phyloP scores from a whole-genome alignment of 163 green algal species.

The Scenedesmus sp. region DNA sequence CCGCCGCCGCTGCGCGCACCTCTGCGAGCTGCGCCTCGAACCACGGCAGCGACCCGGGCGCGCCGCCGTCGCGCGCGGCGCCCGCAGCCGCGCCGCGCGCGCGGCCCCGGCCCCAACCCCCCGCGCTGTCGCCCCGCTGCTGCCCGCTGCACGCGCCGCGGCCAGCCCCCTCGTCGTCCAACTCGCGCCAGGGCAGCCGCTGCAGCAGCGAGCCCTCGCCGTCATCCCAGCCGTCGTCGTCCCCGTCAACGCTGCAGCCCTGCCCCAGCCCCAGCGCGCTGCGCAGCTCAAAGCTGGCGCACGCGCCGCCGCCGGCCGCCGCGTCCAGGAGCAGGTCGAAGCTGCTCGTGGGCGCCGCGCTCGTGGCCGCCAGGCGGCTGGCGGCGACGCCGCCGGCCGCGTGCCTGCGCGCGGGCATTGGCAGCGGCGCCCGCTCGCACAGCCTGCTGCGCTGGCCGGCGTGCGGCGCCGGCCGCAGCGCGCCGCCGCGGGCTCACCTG shows the following conservation, averaged over 20 bases:
- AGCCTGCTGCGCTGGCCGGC: no score
- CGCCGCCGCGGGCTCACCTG: not conserved
- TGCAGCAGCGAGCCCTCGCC: not conserved
- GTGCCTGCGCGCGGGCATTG: not conserved
- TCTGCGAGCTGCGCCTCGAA: slow-evolving; percentile 19
- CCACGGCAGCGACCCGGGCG: slow-evolving; percentile 3
- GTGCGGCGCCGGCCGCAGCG: no score
- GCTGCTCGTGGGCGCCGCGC: not conserved
- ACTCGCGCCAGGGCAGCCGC: not conserved
- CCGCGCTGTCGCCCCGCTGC: no score
- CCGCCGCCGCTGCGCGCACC: slow-evolving; percentile 7
- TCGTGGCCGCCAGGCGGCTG: slow-evolving; percentile 28
- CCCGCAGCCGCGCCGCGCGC: no score
- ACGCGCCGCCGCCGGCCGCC: no score
- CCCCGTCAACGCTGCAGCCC: no score
- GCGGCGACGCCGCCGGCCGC: not conserved
- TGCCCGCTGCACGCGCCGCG: not conserved
- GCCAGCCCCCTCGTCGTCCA: not conserved
- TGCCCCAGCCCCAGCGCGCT: no score
- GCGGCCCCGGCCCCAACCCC: no score
- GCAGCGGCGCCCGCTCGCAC: not conserved
- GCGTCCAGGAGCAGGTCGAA: no score
- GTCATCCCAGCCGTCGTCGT: not conserved
- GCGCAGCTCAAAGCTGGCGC: not conserved
- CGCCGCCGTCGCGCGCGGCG: not conserved